Conservation (phyloP, 495 filamentous ascomycete species). For the Penicillium dipodomyicola region DNA sequence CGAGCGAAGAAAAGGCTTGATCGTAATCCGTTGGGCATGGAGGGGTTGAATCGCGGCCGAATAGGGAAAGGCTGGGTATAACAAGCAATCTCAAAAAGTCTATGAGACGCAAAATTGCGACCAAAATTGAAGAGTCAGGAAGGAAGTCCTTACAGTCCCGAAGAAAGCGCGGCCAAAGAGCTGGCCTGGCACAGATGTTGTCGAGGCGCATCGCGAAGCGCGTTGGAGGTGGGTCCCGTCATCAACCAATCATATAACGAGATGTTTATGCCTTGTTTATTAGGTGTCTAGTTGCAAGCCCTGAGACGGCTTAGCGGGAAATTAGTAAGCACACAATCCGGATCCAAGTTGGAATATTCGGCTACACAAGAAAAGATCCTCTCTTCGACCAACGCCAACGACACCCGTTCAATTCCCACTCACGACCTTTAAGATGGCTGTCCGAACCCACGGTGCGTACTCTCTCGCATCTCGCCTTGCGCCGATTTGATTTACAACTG, state of each 20-base stretch:
- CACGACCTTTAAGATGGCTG: slow-evolving; percentile 41
- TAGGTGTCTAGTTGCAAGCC: slow-evolving; percentile 10
- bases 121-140: not conserved
- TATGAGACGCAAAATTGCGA: too few relatives aligned
- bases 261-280: not conserved
- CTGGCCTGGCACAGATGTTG: not conserved
- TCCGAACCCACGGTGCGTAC: slow-evolving; percentile 41
- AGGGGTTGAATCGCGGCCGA: not conserved
- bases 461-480: slow-evolving; percentile 6
- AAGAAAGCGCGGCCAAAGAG: not conserved
- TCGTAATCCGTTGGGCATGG: not conserved
- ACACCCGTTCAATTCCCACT: slow-evolving; percentile 31
- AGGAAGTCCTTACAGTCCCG: not conserved
- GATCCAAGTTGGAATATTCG: slow-evolving; percentile 26
- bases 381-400: slow-evolving; percentile 40
- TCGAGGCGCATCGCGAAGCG: not conserved
- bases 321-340: slow-evolving; percentile 47
- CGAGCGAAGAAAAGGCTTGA: not conserved
- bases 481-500: slow-evolving; percentile 7
- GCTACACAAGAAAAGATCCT: slow-evolving; percentile 26
- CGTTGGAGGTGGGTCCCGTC: not conserved
- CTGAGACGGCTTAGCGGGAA: slow-evolving; percentile 29
- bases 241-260: not conserved
- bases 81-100: not conserved
- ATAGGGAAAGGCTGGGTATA: not conserved